Conservation (phyloP, 805 yeast species). For the Metschnikowia reukaufii region DNA sequence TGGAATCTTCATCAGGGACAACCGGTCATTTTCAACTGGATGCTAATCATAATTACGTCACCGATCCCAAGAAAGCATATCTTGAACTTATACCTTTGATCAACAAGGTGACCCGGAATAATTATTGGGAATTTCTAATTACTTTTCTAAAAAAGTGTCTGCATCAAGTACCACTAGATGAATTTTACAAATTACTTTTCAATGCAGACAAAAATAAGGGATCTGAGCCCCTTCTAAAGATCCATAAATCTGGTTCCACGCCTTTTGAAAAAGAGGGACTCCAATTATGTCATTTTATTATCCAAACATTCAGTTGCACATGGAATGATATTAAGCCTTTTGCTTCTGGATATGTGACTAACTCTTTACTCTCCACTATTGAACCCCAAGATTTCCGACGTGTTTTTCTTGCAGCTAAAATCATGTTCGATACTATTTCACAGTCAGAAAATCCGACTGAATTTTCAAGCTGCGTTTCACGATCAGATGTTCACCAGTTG, state of each 20-base stretch:
- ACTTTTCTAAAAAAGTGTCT: slow-evolving; percentile 25
- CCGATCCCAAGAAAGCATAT: too few relatives aligned
- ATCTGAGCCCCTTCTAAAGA: slow-evolving; percentile 18
- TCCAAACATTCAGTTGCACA: slow-evolving; percentile 32
- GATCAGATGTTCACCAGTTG: slow-evolving; percentile 38
- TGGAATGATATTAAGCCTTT: too few relatives aligned
- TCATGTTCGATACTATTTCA: slow-evolving; percentile 17
- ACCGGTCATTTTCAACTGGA: too few relatives aligned
- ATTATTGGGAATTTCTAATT: slow-evolving; percentile 32
- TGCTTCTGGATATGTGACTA: background rate
- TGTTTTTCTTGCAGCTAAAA: slow-evolving; percentile 41
- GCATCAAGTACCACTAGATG: slow-evolving; percentile 36
- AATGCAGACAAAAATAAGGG: slow-evolving; percentile 23
- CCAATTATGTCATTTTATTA: slow-evolving; percentile 26
- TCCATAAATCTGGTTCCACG: slow-evolving; percentile 29
- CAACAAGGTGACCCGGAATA: slow-evolving; percentile 31
- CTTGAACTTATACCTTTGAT: slow-evolving; percentile 5
- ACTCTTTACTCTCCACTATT: slow-evolving; percentile 25
- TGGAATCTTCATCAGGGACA: too few relatives aligned
- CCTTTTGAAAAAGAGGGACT: slow-evolving; percentile 16
- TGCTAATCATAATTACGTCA: too few relatives aligned
- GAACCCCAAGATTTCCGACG: slow-evolving; percentile 43
- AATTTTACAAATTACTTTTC: slow-evolving; percentile 40
- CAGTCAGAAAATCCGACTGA: background rate
- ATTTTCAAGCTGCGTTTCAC: background rate